Evolutionary conservation across 108 stramenopile genomes (phyloP).

Genomic region (Chaetoceros muelleri): DNA sequence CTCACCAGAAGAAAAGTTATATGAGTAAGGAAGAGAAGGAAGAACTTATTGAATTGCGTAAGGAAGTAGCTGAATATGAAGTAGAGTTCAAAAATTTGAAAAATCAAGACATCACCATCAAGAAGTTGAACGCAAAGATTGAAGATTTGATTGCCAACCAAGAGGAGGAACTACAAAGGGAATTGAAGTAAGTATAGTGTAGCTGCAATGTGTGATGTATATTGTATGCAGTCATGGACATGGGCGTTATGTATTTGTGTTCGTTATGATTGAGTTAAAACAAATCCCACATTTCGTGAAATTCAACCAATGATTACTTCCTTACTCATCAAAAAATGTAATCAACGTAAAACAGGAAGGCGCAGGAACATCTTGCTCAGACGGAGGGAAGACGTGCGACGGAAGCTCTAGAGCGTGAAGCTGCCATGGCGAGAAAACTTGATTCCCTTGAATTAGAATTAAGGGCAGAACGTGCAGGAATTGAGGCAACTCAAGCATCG

Average conservation of each 20-base stretch:
- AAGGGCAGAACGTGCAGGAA: conserved; percentile 72
- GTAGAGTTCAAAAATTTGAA: conserved; percentile 80
- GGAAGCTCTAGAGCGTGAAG: conserved; percentile 82
- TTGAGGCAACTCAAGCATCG: conserved; percentile 63
- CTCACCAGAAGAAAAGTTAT: not conserved
- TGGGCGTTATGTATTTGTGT: too few species aligned
- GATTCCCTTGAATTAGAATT: conserved; percentile 69
- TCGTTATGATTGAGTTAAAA: not conserved
- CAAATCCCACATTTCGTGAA: not conserved
- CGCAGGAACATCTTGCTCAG: conserved; percentile 67
- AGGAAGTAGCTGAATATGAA: conserved; percentile 85
- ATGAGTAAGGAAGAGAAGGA: conserved; percentile 47
- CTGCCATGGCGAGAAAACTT: conserved; percentile 59
- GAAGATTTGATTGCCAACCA: conserved; percentile 46
- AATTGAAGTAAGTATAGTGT: conserved; percentile 34
- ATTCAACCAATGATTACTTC: not conserved
- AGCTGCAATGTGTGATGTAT: not conserved
- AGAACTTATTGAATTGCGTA: conserved; percentile 66
- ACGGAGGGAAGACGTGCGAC: conserved; percentile 71
- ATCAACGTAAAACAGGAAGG: conserved; percentile 27
- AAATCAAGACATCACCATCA: conserved; percentile 90
- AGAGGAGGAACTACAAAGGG: conserved; percentile 52
- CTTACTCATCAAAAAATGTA: not conserved
- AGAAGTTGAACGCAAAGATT: conserved; percentile 74
- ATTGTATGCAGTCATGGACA: not conserved